Base-by-base conservation (phyloP, 2,329 filamentous ascomycete genomes). In the Helotiales sp. region DNA sequence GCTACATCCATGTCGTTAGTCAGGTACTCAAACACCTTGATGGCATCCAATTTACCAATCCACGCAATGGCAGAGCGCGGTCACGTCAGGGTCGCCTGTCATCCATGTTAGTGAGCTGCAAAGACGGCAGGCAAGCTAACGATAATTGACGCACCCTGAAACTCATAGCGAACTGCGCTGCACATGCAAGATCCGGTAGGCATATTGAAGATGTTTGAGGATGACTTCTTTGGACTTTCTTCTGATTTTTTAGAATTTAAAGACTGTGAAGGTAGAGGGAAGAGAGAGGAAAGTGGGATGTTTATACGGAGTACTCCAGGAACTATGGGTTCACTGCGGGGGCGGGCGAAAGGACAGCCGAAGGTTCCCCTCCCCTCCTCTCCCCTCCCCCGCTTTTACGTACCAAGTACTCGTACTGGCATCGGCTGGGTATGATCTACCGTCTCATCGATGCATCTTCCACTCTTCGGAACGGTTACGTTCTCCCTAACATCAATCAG, bases 41-140 rank as follows among this genome's bases (percentile, higher is more conserved):
- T 55, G 32, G 49, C 8, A 17, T 22, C 15, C 15, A 55, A 3
- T 26, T 11, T 45, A 63, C 61, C 84, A 87, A 68, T 86, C 84
- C 13, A 73, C 71, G 74, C 84, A 86, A 72, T 86, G 83, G 76
- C 85, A 87, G 37, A 87, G 77, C 6, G 83, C 83, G 20, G 79
- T 82, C 3, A 76, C 63, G 17, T 75, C 77, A 3, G 80, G 75
- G 43, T 84, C 80, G 11, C 78, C 82, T 84, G 62, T 37, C 26
- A 62, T 13, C 6, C 24, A 13, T 24, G 17, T 61, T 58, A 50
- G 20, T 37, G 57, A 50, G 28, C 8, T 32, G 32, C 37, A 43
- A 6, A 15, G 45, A 32, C n/a, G 40, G 37, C 43, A 34, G 34
- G 40, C 22, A 20, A 22, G 43, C 40, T 45, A 20, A 10, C 26